Evolutionary conservation across 257 asterid genomes (phyloP), one percentile per base, ranked within the genome.

Genomic region (Nicotiana sylvestris): DNA sequence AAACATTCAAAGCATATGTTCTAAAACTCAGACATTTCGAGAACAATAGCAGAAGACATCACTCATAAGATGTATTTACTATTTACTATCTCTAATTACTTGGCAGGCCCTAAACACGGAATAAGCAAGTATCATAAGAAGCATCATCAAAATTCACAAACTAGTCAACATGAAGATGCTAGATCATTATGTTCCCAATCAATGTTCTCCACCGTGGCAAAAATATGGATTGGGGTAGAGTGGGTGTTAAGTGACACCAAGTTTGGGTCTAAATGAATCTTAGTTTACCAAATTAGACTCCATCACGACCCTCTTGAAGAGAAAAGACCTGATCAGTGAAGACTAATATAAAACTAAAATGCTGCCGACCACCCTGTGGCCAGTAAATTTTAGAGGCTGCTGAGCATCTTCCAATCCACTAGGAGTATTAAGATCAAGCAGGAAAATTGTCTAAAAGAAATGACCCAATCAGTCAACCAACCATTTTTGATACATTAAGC

Each of bases 1-100:
- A 90, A 82, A 27, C 21, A 61, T 32, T 81, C 46, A 68, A 51
- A 72, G 55, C 15, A 80, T 67, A 55, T 29, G 6, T 46, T 49
- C 61, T 25, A 4, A 15, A 74, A 70, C 78, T 43, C 6, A 5
- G 30, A 74, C 62, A 46, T 46, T 25, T 74, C 61, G 25, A 49
- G 79, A 72, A 72, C 37, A 13, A 72, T 72, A 70, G 78, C n/a
- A 4, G 12, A 70, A 70, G 60, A 70, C 12, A 25, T 72, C 79
- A 27, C 37, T 15, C 60, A 25, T 72, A 46, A 72, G 37, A 72
- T 72, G 61, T 72, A 46, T 72, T 12, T 43, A 39, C 8, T 37
- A 37, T 37, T n/a, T 55, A 69, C 58, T 0, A 70, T n/a, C 25
- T 70, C 35, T 43, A 43, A 56, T 56, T 56, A 56, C 61, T 56